A percentile compares a stretch with the other conserved stretches of the same genome.
phyloP scores from a whole-genome alignment of 169 alveolate genomes.

The Plasmodium vivax region DNA sequence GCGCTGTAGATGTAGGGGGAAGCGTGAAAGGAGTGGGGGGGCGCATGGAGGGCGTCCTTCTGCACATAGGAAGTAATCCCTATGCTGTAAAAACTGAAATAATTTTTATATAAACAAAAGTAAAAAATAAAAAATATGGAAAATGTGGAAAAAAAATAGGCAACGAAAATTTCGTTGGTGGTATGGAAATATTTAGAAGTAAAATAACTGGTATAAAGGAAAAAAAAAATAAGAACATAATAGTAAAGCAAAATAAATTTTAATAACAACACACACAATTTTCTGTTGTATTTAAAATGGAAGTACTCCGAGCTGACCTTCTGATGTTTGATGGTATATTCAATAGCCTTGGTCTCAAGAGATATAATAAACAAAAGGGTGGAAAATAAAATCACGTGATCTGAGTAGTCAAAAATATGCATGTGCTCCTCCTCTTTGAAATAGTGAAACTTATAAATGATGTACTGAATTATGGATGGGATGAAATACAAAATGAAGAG shows the following conservation, averaged over 20 bases:
- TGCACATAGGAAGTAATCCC: constrained; percentile 61
- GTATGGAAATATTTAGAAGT: constrained; percentile 75
- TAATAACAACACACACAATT: constrained; percentile 43
- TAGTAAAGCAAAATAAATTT: constrained; percentile 49
- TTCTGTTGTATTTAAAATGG: constrained; percentile 75
- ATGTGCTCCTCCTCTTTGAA: constrained; percentile 65
- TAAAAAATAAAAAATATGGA: constrained; percentile 71
- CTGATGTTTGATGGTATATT: constrained; percentile 64
- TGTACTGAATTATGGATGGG: constrained; percentile 75
- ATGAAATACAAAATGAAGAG: constrained; percentile 62
- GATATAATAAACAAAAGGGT: constrained; percentile 68
- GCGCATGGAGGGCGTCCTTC: background rate
- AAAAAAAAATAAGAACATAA: constrained; percentile 67
- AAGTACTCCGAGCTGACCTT: constrained; percentile 42
- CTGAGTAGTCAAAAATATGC: constrained; percentile 74
- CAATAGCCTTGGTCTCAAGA: constrained; percentile 62
- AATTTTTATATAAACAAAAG: constrained; percentile 65
- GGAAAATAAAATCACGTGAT: constrained; percentile 71
- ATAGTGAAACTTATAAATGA: constrained; percentile 48
- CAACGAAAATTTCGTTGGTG: constrained; percentile 74
- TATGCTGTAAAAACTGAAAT: constrained; percentile 70
- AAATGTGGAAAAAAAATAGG: constrained; percentile 75
- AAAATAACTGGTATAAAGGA: constrained; percentile 70
- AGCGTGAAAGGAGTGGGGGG: constrained; percentile 2
- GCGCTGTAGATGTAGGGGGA: background rate